phyloP scores from a whole-genome alignment of 768 basidiomycete species.

The Mycena galericulata region DNA sequence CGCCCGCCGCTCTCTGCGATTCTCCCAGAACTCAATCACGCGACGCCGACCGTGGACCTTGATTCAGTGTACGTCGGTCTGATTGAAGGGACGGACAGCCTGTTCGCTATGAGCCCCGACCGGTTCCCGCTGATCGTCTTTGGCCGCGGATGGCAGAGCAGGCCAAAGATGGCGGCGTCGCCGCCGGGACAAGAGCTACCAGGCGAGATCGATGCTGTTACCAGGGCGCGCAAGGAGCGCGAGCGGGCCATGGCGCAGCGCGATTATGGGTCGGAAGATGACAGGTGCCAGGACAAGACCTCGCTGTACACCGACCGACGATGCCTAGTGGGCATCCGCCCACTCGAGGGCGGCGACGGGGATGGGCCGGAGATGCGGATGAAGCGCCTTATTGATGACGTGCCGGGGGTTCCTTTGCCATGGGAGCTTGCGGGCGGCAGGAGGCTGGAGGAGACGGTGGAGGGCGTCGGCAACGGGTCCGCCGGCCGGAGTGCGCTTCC shows the following conservation, averaged over 20 bases:
- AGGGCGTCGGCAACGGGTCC: not conserved
- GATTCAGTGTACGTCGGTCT: conserved; percentile 87
- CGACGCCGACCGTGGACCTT: conserved; percentile 43
- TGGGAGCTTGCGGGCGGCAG: conserved; percentile 36
- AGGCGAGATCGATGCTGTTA: conserved; percentile 58
- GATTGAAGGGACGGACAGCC: conserved; percentile 74
- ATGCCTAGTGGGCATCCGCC: conserved; percentile 73
- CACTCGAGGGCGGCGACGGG: conserved; percentile 66
- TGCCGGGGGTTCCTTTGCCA: conserved; percentile 50
- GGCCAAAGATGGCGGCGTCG: conserved; percentile 19
- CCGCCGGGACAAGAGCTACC: conserved; percentile 47
- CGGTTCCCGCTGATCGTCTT: conserved; percentile 88
- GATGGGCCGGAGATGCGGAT: conserved; percentile 48
- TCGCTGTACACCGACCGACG: conserved; percentile 56
- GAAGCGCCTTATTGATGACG: conserved; percentile 70
- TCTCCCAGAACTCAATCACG: conserved; percentile 64
- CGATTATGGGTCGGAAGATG: conserved; percentile 34
- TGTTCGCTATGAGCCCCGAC: conserved; percentile 88
- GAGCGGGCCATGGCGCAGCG: conserved; percentile 44
- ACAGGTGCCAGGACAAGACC: conserved; percentile 21
- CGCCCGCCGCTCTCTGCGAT: conserved; percentile 81
- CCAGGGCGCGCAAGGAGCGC: conserved; percentile 56
- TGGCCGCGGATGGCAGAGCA: conserved; percentile 50
- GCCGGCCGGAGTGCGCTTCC: not conserved
- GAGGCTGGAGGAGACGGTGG: conserved; percentile 17